These are phyloP conservation scores for Clitopilus hobsonii DNA, from an alignment of 768 basidiomycete genomes.

Conservation along the genomic window DNA sequence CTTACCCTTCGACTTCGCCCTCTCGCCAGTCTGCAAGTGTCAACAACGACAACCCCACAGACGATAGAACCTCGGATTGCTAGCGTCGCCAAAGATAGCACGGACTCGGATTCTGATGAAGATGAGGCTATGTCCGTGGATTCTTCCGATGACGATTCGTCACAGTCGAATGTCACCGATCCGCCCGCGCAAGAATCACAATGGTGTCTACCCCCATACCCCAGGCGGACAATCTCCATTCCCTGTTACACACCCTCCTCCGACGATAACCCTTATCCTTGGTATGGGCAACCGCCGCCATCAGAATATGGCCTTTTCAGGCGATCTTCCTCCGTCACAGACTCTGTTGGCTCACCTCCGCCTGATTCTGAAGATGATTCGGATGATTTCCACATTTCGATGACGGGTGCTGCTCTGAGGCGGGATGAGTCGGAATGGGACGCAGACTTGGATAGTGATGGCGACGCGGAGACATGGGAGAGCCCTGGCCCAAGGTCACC, in stretches of 20 bases:
- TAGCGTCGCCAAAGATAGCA: conserved; percentile 35
- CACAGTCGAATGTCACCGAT: conserved; percentile 8
- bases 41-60: conserved; percentile 19
- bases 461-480: conserved; percentile 60
- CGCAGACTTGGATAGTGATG: conserved; percentile 48
- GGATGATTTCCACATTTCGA: conserved; percentile 41
- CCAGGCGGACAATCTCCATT: conserved; percentile 53
- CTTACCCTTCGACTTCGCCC: conserved; percentile 64
- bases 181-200: conserved; percentile 30
- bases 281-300: conserved; percentile 22
- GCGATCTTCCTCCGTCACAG: conserved; percentile 57
- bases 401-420: conserved; percentile 29
- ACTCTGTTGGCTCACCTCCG: conserved; percentile 59
- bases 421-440: conserved; percentile 37
- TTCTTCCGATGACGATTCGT: conserved; percentile 33
- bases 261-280: conserved; percentile 26
- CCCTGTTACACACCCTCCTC: conserved; percentile 48
- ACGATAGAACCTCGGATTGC: conserved; percentile 21
- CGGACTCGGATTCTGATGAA: conserved; percentile 28
- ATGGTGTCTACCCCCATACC: conserved; percentile 52
- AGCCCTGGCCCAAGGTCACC: conserved; percentile 62
- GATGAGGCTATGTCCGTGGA: conserved; percentile 41
- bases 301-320: conserved; percentile 26
- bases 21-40: conserved; percentile 21
- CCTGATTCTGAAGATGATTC: conserved; percentile 68